phyloP scores from a whole-genome alignment of 2,329 filamentous ascomycete species.

The Penicillium sumatraense region DNA sequence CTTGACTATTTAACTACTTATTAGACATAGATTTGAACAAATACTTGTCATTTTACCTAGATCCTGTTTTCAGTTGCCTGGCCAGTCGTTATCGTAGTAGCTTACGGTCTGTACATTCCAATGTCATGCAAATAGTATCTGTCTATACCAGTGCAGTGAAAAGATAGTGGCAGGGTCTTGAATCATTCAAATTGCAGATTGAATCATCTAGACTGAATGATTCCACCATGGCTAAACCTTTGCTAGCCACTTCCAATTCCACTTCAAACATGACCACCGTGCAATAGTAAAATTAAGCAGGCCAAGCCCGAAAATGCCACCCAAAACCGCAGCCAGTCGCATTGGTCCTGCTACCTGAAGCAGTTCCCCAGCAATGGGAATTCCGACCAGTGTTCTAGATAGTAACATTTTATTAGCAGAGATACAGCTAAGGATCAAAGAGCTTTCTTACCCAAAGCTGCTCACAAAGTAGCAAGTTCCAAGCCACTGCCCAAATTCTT shows the following conservation, averaged over 20 bases:
- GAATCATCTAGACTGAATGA: not conserved
- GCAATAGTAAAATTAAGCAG: conserved; percentile 2
- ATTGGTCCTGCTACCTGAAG: conserved; percentile 3
- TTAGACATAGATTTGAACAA: not conserved
- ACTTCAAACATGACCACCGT: conserved; percentile 9
- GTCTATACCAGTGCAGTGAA: too few relatives aligned
- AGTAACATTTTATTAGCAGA: not conserved
- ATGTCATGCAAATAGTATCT: too few relatives aligned
- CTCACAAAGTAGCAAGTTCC: conserved; percentile 51
- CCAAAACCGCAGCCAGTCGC: conserved; percentile 2
- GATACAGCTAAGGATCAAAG: too few relatives aligned
- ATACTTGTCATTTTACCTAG: not conserved
- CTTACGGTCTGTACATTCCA: too few relatives aligned
- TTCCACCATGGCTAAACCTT: conserved; percentile 2
- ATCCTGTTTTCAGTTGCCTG: too few relatives aligned
- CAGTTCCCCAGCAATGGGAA: conserved; percentile 6
- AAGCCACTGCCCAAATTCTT: conserved; percentile 77
- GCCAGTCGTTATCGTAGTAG: too few relatives aligned
- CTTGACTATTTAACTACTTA: not conserved
- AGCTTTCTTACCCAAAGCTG: conserved; percentile 9
- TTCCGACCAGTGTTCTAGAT: conserved; percentile 7
- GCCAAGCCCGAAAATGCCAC: conserved; percentile 6
- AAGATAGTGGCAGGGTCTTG: too few relatives aligned
- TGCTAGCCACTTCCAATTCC: conserved; percentile 5
- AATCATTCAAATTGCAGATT: too few relatives aligned